A percentile compares a stretch with the other conserved stretches of the same genome.
These are phyloP conservation scores for Colletotrichum kahawae DNA, from an alignment of 2,329 filamentous ascomycete species.

Conservation along the genomic window DNA sequence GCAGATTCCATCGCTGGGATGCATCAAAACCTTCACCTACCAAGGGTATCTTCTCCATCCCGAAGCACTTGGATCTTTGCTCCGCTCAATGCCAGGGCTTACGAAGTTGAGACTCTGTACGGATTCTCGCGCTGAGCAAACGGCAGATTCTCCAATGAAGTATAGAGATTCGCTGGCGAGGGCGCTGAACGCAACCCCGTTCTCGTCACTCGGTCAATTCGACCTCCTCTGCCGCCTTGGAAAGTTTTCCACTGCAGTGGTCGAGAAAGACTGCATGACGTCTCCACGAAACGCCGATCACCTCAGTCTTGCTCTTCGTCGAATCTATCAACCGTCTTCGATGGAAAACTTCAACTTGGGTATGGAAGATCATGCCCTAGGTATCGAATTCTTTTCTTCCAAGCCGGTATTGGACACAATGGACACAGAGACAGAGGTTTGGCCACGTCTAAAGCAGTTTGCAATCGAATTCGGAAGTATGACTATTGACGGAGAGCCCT, in stretches of 20 bases:
- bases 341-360: neutral
- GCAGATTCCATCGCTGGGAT: neutral
- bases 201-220: neutral
- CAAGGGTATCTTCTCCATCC: neutral
- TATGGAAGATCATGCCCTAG: neutral
- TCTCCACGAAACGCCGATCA: neutral
- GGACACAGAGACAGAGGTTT: neutral
- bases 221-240: neutral
- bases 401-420: fast-evolving
- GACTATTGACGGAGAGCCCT: neutral
- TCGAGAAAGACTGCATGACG: neutral
- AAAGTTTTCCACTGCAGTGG: neutral
- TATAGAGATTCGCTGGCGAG: neutral
- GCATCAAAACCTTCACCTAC: neutral
- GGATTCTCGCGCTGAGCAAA: neutral
- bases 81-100: neutral
- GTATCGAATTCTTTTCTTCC: neutral
- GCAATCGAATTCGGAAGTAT: neutral
- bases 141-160: neutral
- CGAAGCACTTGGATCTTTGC: neutral
- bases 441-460: fast-evolving
- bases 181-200: neutral
- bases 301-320: neutral
- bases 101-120: neutral
- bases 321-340: neutral